Conservation (phyloP, 2,329 filamentous ascomycete species). For the Cladosporium cucumerinum region DNA sequence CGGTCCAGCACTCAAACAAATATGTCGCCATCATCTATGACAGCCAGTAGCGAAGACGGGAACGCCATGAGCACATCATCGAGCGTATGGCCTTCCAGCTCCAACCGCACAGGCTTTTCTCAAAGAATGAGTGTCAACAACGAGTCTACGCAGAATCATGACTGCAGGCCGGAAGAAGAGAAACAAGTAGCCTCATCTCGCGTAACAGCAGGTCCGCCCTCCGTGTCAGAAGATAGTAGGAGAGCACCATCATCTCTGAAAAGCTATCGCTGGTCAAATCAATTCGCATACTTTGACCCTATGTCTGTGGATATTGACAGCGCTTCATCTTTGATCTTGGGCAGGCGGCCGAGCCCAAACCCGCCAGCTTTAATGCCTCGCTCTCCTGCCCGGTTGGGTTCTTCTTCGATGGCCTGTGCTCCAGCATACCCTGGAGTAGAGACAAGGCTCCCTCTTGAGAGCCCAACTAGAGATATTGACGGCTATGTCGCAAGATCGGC, state of each 20-base stretch:
- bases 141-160: neutral
- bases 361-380: neutral
- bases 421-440: neutral
- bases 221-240: neutral
- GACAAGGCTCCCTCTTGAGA: neutral
- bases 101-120: neutral
- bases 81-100: slow-evolving; percentile 5
- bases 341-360: neutral
- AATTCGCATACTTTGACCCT: slow-evolving; percentile 9
- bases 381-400: neutral
- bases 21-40: slow-evolving; percentile 1
- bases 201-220: neutral
- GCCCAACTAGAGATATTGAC: neutral
- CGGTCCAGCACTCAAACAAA: neutral
- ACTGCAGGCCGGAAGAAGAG: neutral
- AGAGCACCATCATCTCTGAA: neutral
- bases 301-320: slow-evolving; percentile 16
- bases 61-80: neutral
- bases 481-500: neutral
- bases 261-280: neutral
- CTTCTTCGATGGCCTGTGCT: neutral
- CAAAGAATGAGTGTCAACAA: neutral
- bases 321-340: slow-evolving; percentile 10
- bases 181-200: neutral
- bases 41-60: slow-evolving; percentile 3